phyloP scores from a whole-genome alignment of 768 basidiomycete genomes.

The Gloeopeniophorella convolvens region DNA sequence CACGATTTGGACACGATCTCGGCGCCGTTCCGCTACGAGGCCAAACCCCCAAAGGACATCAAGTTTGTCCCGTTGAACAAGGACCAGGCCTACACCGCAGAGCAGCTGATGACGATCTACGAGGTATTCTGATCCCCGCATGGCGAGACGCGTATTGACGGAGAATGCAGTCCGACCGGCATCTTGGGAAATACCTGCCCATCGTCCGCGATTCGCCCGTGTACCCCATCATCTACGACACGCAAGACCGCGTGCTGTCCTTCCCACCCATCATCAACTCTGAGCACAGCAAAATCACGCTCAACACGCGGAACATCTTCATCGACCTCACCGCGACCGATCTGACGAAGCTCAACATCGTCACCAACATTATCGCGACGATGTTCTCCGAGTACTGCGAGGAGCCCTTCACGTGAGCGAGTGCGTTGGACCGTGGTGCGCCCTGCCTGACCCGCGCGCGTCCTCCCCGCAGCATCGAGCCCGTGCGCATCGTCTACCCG shows the following conservation, averaged over 20 bases:
- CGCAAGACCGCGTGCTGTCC: slow-evolving; percentile 77
- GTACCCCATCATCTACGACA: slow-evolving; percentile 97
- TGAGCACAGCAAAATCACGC: slow-evolving; percentile 92
- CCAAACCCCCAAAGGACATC: slow-evolving; percentile 77
- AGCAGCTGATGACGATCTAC: slow-evolving; percentile 88
- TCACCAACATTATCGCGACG: slow-evolving; percentile 89
- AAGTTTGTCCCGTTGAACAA: slow-evolving; percentile 87
- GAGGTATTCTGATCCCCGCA: slow-evolving; percentile 52
- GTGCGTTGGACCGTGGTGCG: neutral
- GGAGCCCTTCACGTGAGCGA: slow-evolving; percentile 81
- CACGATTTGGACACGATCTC: slow-evolving; percentile 91
- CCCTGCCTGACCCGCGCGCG: neutral
- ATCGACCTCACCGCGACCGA: slow-evolving; percentile 97
- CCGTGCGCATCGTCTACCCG: slow-evolving; percentile 76
- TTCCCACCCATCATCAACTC: slow-evolving; percentile 99
- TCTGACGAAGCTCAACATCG: slow-evolving; percentile 92
- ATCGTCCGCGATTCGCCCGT: slow-evolving; percentile 95
- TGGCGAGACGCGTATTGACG: neutral
- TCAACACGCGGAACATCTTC: slow-evolving; percentile 91
- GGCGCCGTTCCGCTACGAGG: slow-evolving; percentile 84
- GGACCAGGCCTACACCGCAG: slow-evolving; percentile 70
- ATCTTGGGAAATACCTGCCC: slow-evolving; percentile 79
- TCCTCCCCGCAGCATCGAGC: slow-evolving; percentile 88
- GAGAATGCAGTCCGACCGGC: slow-evolving; percentile 72
- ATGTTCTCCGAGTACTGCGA: slow-evolving; percentile 98